Evolutionary conservation across 345 rosid genomes (phyloP).

Genomic region (Arabis alpina): DNA sequence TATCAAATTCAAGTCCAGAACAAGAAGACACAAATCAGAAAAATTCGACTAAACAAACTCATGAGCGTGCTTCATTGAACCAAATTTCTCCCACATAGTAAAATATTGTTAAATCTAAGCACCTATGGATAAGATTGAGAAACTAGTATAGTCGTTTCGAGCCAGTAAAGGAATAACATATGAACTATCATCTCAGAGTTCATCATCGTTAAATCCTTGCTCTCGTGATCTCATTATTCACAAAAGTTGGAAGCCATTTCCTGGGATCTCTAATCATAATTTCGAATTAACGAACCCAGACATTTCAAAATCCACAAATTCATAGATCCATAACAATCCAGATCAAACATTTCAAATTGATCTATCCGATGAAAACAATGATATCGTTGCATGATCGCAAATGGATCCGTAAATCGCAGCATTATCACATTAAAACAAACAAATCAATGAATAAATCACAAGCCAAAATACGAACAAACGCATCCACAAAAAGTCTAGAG

Average conservation of each 20-base stretch:
- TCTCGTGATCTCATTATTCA: background rate
- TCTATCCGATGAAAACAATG: conserved; percentile 15
- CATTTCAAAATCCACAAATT: background rate
- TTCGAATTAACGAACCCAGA: background rate
- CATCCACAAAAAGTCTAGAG: background rate
- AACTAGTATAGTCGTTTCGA: conserved; percentile 8
- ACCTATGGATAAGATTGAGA: conserved; percentile 1
- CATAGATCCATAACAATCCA: conserved; percentile 28
- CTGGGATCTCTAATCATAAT: background rate
- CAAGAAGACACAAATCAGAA: background rate
- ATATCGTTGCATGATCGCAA: conserved; percentile 26
- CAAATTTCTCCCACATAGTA: background rate
- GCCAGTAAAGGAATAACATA: background rate
- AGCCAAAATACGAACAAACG: background rate
- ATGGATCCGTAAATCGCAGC: conserved; percentile 1
- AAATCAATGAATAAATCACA: background rate
- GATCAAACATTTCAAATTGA: conserved; percentile 3
- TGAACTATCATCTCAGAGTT: conserved; percentile 9
- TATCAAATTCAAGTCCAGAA: background rate
- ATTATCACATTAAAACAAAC: conserved; percentile 2
- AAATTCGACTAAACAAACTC: background rate
- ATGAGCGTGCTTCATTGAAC: conserved; percentile 2
- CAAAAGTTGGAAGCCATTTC: conserved; percentile 9
- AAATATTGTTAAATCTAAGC: background rate
- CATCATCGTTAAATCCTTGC: background rate